Percentiles rank a stretch among this genome's conserved stretches.
phyloP scores from a whole-genome alignment of 164 flowering plant species.

The Sedum album region DNA sequence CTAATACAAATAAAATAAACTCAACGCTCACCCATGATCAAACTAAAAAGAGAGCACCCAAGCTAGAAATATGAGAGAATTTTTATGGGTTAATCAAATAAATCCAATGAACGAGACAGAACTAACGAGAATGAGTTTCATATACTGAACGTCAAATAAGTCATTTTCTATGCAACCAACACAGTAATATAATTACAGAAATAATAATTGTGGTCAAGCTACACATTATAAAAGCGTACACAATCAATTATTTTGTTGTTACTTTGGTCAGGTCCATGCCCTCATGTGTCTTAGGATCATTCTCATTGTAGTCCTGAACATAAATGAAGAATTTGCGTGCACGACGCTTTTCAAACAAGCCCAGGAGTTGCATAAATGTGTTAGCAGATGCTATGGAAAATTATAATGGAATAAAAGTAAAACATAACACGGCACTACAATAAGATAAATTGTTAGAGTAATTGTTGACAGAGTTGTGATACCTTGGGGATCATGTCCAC shows the following conservation, averaged over 20 bases:
- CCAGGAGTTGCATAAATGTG: conserved; percentile 36
- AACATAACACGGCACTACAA: not conserved
- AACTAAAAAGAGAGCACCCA: not conserved
- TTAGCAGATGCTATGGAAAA: not conserved
- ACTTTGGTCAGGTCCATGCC: conserved; percentile 87
- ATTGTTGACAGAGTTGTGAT: not conserved
- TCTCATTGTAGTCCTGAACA: conserved; percentile 82
- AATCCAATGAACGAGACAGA: not conserved
- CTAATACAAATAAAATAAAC: not conserved
- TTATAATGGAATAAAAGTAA: not conserved
- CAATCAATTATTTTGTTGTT: conserved; percentile 71
- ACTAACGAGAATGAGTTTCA: not conserved
- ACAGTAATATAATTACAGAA: not conserved
- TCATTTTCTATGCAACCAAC: not conserved
- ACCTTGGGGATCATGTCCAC: conserved; percentile 98
- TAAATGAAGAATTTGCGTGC: conserved; percentile 88
- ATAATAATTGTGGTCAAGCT: not conserved
- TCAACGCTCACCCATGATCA: not conserved
- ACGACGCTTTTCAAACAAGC: conserved; percentile 90
- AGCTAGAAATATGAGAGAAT: not conserved
- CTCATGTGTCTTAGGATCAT: conserved; percentile 84
- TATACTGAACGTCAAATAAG: not conserved
- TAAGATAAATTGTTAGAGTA: not conserved
- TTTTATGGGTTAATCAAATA: not conserved
- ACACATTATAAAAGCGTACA: conserved; percentile 35